Conservation (phyloP, 164 flowering plant species). For the Berberis vulgaris region DNA sequence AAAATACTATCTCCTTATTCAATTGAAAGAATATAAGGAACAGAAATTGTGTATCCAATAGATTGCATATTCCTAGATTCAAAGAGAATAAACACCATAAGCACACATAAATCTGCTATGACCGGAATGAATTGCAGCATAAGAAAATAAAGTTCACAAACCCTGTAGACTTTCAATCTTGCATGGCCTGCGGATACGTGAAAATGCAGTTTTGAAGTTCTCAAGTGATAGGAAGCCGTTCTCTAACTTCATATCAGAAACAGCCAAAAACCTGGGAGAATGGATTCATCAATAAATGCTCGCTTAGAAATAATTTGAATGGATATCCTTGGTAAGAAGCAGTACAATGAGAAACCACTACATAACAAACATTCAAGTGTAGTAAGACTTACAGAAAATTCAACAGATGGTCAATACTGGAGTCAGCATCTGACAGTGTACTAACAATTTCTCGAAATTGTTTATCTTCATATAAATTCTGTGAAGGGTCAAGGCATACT, state of each 20-base stretch:
- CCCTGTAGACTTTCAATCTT: constrained; percentile 79
- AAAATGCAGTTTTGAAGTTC: constrained; percentile 57
- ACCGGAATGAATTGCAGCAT: background rate
- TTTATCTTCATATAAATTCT: constrained; percentile 50
- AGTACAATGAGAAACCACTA: background rate
- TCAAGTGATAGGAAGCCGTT: constrained; percentile 57
- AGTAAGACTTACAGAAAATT: constrained; percentile 67
- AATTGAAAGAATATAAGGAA: no score
- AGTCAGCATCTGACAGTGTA: constrained; percentile 31
- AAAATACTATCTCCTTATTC: no score
- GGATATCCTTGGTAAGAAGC: background rate
- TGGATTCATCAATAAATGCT: background rate
- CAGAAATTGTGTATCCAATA: no score
- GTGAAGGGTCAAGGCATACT: constrained; percentile 39
- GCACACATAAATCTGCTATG: background rate
- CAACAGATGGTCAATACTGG: constrained; percentile 46
- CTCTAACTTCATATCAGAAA: constrained; percentile 51
- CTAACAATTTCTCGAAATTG: constrained; percentile 41
- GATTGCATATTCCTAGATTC: no score
- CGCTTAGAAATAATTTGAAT: background rate
- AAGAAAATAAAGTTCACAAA: constrained; percentile 6
- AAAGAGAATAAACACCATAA: background rate
- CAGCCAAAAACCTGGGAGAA: constrained; percentile 56
- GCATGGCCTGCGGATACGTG: constrained; percentile 55
- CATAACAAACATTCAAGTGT: background rate